Evolutionary conservation across 495 filamentous ascomycete genomes (phyloP), one percentile per base, ranked within the genome.

Genomic region (Trichoderma virens): DNA sequence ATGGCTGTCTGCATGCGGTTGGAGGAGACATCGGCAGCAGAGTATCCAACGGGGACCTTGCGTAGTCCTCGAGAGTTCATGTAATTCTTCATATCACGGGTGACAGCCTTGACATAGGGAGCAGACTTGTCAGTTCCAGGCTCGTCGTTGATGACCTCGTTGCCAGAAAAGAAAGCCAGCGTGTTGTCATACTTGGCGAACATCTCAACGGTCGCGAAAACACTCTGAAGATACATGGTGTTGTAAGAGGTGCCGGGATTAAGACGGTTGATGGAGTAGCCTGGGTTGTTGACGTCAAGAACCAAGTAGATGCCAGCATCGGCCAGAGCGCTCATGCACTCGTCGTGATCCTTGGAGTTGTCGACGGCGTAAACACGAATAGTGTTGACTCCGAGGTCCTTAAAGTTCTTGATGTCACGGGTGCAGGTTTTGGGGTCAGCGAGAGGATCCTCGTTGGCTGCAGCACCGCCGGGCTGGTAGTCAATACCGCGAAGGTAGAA

Each of bases 401-500:
- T 83, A 84, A 97, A 96, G 67, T 91, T 78, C 20, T 79, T 75
- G 71, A 97, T 90, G 74, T 98, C 93, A 64, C 93, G 90, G 72
- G 83, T 83, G 83, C 93, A 98, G 63, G 76, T 76, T 0, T 74
- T 73, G 20, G 75, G 69, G 69, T 95, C 86, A 61, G 91, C 86
- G 60, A 98, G 86, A 54, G 93, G 93, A 69, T 98, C 93, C 23
- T 73, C 69, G 63, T 90, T 82, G 62, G 86, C 78, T 27, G 91
- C 93, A 25, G 90, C 89, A 65, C 93, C 93, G 66, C 93, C 92
- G 60, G 93, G 93, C 74, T 97, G 93, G 77, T 96, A 97, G 81
- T 97, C 93, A 67, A 98, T 87, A 72, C 93, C 93, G 54, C 92
- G 90, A 61, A 98, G 85, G 74, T 97, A 97, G 84, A 96, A 98